Evolutionary conservation across 495 filamentous ascomycete species (phyloP).

Genomic region (Penicillium soppii): DNA sequence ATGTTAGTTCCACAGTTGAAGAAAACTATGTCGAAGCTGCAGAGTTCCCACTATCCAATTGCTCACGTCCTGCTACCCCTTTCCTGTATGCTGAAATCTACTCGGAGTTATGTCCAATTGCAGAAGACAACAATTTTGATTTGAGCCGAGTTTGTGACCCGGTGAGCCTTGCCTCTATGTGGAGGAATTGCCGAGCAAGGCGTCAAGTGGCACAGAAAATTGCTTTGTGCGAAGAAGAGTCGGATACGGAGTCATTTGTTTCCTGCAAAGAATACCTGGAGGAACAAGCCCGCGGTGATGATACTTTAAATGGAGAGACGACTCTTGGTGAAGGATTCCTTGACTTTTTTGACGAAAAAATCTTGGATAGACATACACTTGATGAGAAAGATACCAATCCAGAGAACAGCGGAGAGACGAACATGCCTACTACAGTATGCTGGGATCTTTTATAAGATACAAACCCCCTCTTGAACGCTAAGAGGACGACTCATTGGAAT

Average conservation of each 20-base stretch:
- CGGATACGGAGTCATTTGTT: background rate
- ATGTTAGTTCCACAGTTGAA: background rate
- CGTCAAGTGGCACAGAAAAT: background rate
- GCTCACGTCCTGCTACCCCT: background rate
- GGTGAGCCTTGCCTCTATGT: slow-evolving; percentile 1
- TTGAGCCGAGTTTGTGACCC: slow-evolving; percentile 13
- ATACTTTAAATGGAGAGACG: background rate
- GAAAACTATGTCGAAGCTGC: background rate
- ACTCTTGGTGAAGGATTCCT: too few relatives aligned
- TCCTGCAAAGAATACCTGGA: background rate
- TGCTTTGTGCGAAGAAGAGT: background rate
- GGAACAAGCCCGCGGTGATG: background rate
- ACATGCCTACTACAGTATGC: background rate
- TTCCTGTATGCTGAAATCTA: background rate
- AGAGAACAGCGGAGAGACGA: background rate
- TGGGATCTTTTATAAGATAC: background rate
- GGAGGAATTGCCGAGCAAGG: slow-evolving; percentile 6
- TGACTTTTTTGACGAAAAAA: too few relatives aligned
- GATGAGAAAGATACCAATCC: background rate
- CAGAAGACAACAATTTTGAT: slow-evolving; percentile 10
- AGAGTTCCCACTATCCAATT: background rate
- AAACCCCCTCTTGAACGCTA: background rate
- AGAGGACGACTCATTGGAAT: background rate
- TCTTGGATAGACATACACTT: too few relatives aligned
- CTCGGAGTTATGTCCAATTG: background rate